These are phyloP conservation scores for Aulographum hederae DNA, from an alignment of 2,329 filamentous ascomycete genomes.

Conservation along the genomic window DNA sequence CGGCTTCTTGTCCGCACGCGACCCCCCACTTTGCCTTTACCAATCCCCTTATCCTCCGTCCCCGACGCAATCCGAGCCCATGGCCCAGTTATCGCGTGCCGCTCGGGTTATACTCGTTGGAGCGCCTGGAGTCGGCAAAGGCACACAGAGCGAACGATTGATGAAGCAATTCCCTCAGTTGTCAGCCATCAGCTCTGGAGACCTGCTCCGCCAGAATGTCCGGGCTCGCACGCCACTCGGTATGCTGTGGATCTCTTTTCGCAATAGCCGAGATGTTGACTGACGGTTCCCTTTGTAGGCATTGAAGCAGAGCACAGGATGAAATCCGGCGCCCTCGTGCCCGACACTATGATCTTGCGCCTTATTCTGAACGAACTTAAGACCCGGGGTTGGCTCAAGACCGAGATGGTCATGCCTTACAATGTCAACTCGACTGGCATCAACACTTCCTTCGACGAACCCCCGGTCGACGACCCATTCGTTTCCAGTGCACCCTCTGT, in stretches of 20 bases:
- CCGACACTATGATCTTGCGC: constrained; percentile 78
- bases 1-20: too few relatives aligned
- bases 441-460: constrained; percentile 14
- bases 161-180: constrained; percentile 76
- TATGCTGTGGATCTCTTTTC: constrained; percentile 25
- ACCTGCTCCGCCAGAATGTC: constrained; percentile 84
- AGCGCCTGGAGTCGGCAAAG: constrained; percentile 92
- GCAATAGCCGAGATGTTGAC: not conserved
- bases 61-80: not conserved
- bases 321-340: constrained; percentile 74
- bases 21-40: too few relatives aligned
- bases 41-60: not conserved
- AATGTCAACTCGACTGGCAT: constrained; percentile 23
- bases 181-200: constrained; percentile 81
- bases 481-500: constrained; percentile 6
- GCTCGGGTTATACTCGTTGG: constrained; percentile 90
- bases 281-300: constrained; percentile 36
- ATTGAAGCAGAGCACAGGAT: constrained; percentile 83
- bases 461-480: not conserved
- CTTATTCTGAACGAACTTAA: constrained; percentile 82
- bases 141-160: constrained; percentile 82
- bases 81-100: constrained; percentile 34
- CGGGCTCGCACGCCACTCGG: constrained; percentile 71
- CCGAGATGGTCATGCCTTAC: constrained; percentile 26
- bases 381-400: constrained; percentile 63